Evolutionary conservation across 495 filamentous ascomycete species (phyloP), one percentile per base, ranked within the genome.

Genomic region (Penicillium atrosanguineum): DNA sequence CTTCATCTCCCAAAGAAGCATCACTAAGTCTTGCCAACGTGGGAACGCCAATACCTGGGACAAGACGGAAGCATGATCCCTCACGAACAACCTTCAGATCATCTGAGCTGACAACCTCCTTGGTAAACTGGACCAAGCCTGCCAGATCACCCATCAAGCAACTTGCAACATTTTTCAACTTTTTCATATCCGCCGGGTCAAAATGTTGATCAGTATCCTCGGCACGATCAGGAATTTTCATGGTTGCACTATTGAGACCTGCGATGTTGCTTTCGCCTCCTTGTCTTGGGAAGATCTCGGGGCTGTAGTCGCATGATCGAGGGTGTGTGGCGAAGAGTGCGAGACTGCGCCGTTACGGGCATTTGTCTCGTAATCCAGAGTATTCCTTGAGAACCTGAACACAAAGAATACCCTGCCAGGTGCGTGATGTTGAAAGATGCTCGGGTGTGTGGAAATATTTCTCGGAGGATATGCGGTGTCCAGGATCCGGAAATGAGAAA

Each of bases 21-120:
- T 87, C 82, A 5, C 70, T 60, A 1, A 91, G 67, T 21, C 80
- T 69, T 6, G 69, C 65, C 14, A 91, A 46, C 34, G 89, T 81
- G 3, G 89, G 88, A 49, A 67, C 72, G 0, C 88, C 88, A 37
- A 72, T 77, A 6, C 65, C 55, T 20, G 83, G 84, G 7, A 88
- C 82, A 1, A 89, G 89, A 4, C 89, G 76, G 68, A 89, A 90
- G 63, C 89, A 91, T 37, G 90, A 56, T 3, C 80, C 83, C 59
- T 86, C 81, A 45, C 84, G 74, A 12, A 88, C 60, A 23, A 89
- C 68, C 49, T 89, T 77, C 36, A 90, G 37, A 48, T 85, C 84
- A 41, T 83, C 73, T 6, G 65, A 65, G 3, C 72, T 70, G 16
- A 34, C 34, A 3, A 44, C 25, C 12, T 62, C 59, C 8, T 68